Evolutionary conservation across 257 asterid genomes (phyloP).

Genomic region (Solanum virginianum): DNA sequence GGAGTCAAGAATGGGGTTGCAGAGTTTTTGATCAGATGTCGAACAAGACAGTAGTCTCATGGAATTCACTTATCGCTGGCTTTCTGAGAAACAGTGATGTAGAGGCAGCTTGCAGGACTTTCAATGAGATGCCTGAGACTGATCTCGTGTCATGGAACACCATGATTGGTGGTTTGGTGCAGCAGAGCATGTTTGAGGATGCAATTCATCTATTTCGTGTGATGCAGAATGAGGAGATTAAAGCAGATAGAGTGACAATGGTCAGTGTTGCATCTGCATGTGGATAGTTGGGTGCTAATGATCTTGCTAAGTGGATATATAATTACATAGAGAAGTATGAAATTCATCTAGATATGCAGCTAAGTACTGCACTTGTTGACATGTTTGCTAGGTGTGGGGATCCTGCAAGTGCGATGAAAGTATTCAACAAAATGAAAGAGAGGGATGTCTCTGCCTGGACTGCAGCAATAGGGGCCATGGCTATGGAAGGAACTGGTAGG

Average conservation of each 20-base stretch:
- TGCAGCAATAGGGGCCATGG: conserved; percentile 44
- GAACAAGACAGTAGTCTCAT: conserved; percentile 33
- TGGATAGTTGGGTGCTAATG: conserved; percentile 41
- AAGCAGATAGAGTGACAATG: conserved; percentile 39
- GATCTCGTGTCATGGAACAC: conserved; percentile 50
- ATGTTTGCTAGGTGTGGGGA: conserved; percentile 56
- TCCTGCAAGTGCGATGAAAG: conserved; percentile 28
- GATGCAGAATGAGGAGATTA: conserved; percentile 33
- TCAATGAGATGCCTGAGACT: conserved; percentile 34
- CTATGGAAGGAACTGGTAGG: conserved; percentile 42
- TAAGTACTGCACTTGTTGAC: conserved; percentile 30
- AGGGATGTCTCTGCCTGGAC: conserved; percentile 48
- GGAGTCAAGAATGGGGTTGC: conserved; percentile 29
- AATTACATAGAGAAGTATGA: conserved; percentile 14
- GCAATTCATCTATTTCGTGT: conserved; percentile 31
- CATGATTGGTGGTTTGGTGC: conserved; percentile 33
- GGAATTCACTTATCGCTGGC: conserved; percentile 46
- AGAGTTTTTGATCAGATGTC: conserved; percentile 33
- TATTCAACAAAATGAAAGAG: conserved; percentile 20
- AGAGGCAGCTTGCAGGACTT: conserved; percentile 19
- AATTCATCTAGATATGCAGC: conserved; percentile 18
- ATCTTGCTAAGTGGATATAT: conserved; percentile 43
- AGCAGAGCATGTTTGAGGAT: conserved; percentile 24
- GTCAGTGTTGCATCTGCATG: conserved; percentile 51
- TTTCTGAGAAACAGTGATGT: conserved; percentile 36